phyloP scores from a whole-genome alignment of 2,329 filamentous ascomycete genomes.

The Metarhizium rileyi region DNA sequence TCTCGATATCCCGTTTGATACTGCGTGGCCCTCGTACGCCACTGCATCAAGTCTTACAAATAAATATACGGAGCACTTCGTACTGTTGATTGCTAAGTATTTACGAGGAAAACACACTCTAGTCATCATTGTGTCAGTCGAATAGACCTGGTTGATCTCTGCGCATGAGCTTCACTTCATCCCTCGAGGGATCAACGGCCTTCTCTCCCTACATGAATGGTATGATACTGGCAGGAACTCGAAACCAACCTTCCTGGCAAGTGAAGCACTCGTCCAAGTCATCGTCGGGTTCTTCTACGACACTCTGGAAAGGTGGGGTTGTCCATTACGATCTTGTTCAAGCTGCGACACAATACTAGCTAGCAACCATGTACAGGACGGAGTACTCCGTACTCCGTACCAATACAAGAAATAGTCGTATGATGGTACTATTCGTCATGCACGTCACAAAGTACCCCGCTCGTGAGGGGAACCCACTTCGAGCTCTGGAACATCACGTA shows the following conservation, averaged over 20 bases:
- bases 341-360: background rate
- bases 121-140: no score
- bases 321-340: background rate
- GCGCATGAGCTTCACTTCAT: background rate
- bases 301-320: no score
- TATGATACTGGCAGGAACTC: background rate
- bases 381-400: constrained; percentile 13
- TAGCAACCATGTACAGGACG: no score
- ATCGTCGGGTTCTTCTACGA: no score
- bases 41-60: background rate
- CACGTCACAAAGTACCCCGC: constrained; percentile 23
- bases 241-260: no score
- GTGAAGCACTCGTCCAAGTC: no score
- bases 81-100: no score
- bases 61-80: no score
- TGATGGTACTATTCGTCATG: constrained; percentile 28
- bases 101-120: no score
- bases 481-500: background rate
- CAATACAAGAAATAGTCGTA: constrained; percentile 23
- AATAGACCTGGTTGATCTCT: no score
- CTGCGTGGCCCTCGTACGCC: background rate
- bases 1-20: background rate
- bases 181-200: background rate
- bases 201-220: no score
- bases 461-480: constrained; percentile 5